Base-by-base conservation (phyloP, 2,329 filamentous ascomycete genomes). In the Colletotrichum sansevieriae region DNA sequence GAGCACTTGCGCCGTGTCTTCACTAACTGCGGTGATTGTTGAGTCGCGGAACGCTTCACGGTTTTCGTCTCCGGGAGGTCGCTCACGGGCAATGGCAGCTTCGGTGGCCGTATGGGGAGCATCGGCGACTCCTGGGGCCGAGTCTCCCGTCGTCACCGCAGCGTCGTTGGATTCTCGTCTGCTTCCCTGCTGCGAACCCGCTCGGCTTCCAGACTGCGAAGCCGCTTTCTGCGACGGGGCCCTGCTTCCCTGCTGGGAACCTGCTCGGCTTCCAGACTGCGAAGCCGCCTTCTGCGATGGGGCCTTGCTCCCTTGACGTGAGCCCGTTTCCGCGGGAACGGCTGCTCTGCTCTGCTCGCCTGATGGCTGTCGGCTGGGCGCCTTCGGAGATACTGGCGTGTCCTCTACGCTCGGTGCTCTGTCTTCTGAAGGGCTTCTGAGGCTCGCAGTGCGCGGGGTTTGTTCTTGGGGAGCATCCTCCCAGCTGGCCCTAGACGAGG, bases 401-500 rank as follows among this genome's bases (percentile, higher is more conserved):
- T 43, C 57, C 22, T 55, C 33, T 2, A 54, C 54, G 41, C 65
- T 65, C 9, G 62, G 61, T 4, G 65, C 65, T 20, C 39, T 56
- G 15, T 68, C 65, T 44, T 68, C 65, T 9, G 65, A 60, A 3
- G 65, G 65, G 9, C 29, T 29, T 9, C 2, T 29, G 29, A 29
- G 29, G 29, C 7, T 29, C 6, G 7, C 7, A 9, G 29, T 29
- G 29, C 9, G 7, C 7, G 51, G 58, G 4, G 44, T 35, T 47
- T 62, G 64, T 18, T 68, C 65, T n/a, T 65, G 66, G 9, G 66
- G 66, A 2, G 66, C 66, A 20, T 69, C 66, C 39, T 69, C 66
- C 56, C 61, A 69, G 39, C 66, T 69, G n/a, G 8, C 49, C 66
- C n/a, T 67, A 10, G 64, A 67, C 15, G 64, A 67, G n/a, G 64